Conservation (phyloP, 106 monocot genomes). For the Dendrobium catenatum region DNA sequence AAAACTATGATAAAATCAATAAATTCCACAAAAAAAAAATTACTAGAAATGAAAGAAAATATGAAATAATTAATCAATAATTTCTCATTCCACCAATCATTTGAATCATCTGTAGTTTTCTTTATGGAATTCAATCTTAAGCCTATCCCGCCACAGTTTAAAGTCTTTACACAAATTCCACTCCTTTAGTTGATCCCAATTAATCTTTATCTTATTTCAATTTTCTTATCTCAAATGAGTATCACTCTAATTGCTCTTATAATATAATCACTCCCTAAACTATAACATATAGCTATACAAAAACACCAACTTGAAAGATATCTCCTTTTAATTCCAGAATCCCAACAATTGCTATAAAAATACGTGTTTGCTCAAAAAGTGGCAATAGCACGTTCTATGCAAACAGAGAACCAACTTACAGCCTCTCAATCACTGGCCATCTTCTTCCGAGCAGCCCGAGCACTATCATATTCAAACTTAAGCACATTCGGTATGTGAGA, state of each 20-base stretch:
- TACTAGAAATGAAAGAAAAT: too few relatives aligned
- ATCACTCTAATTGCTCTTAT: not conserved
- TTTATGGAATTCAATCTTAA: too few relatives aligned
- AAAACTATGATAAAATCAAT: too few relatives aligned
- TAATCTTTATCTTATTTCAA: not conserved
- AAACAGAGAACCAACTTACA: conserved; percentile 18
- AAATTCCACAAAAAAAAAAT: too few relatives aligned
- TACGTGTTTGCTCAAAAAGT: not conserved
- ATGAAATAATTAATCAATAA: too few relatives aligned
- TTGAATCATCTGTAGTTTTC: too few relatives aligned
- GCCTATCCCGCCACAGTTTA: too few relatives aligned
- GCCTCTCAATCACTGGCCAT: conserved; percentile 46
- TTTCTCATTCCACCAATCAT: too few relatives aligned
- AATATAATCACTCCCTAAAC: not conserved
- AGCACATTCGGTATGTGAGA: conserved; percentile 84
- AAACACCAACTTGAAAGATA: not conserved
- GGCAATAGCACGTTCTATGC: not conserved
- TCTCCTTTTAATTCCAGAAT: not conserved
- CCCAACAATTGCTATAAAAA: too few relatives aligned
- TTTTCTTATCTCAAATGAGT: not conserved
- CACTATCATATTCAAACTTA: conserved; percentile 96
- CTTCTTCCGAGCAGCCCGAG: conserved; percentile 73
- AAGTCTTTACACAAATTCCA: too few relatives aligned
- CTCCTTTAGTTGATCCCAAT: too few relatives aligned
- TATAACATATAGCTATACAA: not conserved